These are phyloP conservation scores for Sugiyamaella xylanicola DNA, from an alignment of 1,139 yeast species.

Conservation along the genomic window DNA sequence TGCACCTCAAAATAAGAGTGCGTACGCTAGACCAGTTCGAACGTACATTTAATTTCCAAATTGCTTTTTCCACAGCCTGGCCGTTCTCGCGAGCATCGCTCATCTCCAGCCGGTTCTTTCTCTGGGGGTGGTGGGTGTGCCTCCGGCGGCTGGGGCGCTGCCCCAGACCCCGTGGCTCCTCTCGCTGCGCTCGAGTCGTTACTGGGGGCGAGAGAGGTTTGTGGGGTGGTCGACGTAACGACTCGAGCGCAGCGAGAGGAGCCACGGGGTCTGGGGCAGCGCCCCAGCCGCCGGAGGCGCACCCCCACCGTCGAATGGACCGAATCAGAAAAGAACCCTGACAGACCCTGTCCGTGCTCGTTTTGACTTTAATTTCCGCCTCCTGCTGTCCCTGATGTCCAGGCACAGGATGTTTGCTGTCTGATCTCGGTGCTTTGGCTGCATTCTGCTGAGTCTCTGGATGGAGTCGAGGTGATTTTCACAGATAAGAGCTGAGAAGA, in stretches of 20 bases:
- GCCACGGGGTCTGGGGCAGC: slow-evolving; percentile 1
- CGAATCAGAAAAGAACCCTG: too few species aligned
- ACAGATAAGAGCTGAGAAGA: too few species aligned
- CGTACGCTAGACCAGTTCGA: neutral
- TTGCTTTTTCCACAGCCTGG: neutral
- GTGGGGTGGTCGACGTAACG: neutral
- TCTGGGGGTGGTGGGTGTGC: neutral
- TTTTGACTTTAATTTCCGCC: too few species aligned
- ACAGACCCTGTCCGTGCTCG: neutral
- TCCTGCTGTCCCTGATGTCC: too few species aligned
- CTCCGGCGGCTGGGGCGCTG: slow-evolving; percentile 7
- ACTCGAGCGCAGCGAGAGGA: slow-evolving; percentile 6
- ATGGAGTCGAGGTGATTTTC: too few species aligned
- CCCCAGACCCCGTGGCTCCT: slow-evolving; percentile 1
- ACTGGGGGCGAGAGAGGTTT: slow-evolving; percentile 1
- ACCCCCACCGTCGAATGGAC: too few species aligned
- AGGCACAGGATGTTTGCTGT: too few species aligned
- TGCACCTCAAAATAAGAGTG: slow-evolving; percentile 1
- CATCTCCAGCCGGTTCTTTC: too few species aligned
- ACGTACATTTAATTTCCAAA: neutral
- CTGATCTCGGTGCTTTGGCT: too few species aligned
- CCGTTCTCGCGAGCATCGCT: too few species aligned
- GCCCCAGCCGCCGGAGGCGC: slow-evolving; percentile 8
- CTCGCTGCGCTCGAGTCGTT: neutral
- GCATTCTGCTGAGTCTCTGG: too few species aligned